Evolutionary conservation across 108 stramenopile genomes (phyloP).

Genomic region (Poteriospumella lacustris): DNA sequence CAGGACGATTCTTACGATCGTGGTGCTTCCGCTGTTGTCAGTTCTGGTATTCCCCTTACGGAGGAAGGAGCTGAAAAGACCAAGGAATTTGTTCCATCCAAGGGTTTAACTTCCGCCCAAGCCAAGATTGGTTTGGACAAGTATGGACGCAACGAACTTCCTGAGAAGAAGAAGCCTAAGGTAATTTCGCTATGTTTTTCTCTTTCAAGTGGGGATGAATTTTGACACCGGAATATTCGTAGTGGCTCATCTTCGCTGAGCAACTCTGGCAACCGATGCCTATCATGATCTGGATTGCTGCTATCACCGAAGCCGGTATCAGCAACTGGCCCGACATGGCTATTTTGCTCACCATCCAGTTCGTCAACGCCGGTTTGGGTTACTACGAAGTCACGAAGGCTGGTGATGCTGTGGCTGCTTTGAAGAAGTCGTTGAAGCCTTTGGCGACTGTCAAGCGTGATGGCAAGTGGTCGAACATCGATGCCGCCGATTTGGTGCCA

Average conservation of each 20-base stretch:
- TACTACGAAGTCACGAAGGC: slow-evolving; percentile 63
- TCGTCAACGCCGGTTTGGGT: slow-evolving; percentile 57
- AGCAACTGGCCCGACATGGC: slow-evolving; percentile 12
- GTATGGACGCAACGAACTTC: slow-evolving; percentile 59
- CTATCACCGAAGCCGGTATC: slow-evolving; percentile 48
- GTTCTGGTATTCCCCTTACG: slow-evolving; percentile 5
- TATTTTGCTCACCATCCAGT: slow-evolving; percentile 33
- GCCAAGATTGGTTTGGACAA: slow-evolving; percentile 40
- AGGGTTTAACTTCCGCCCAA: slow-evolving; percentile 47
- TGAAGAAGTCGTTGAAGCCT: slow-evolving; percentile 64
- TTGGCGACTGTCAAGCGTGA: slow-evolving; percentile 60
- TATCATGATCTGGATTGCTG: slow-evolving; percentile 66
- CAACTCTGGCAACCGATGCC: slow-evolving; percentile 70
- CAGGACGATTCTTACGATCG: too few relatives aligned
- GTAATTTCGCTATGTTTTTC: too few relatives aligned
- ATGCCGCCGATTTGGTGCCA: slow-evolving; percentile 35
- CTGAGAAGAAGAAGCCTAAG: slow-evolving; percentile 53
- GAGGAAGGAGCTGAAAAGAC: neutral
- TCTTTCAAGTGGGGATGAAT: too few relatives aligned
- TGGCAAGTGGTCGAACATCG: slow-evolving; percentile 36
- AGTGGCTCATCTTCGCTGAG: slow-evolving; percentile 52
- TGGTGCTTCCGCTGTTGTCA: too few relatives aligned
- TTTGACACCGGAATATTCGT: slow-evolving; percentile 24
- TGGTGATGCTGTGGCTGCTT: slow-evolving; percentile 65
- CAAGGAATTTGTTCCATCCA: slow-evolving; percentile 16